Percentiles rank a stretch among this genome's conserved stretches.
phyloP scores from a whole-genome alignment of 805 yeast genomes.

The Teunomyces atbi region DNA sequence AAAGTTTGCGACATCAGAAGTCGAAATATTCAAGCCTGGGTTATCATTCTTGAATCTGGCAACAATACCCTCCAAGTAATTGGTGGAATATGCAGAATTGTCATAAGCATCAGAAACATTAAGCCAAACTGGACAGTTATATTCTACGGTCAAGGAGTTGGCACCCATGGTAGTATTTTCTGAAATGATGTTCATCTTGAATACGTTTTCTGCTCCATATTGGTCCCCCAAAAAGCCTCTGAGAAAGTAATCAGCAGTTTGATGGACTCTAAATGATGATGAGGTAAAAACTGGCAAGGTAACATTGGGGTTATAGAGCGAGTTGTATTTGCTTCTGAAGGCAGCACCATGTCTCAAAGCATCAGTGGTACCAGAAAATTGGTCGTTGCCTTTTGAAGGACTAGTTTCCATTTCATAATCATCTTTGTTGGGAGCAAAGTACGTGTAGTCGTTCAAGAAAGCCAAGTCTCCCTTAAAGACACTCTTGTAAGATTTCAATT shows the following conservation, averaged over 20 bases:
- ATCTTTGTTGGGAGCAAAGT: slow-evolving; percentile 38
- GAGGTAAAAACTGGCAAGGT: slow-evolving; percentile 53
- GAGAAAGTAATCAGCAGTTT: slow-evolving; percentile 55
- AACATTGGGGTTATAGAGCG: slow-evolving; percentile 36
- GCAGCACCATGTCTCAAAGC: slow-evolving; percentile 49
- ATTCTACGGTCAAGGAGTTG: slow-evolving; percentile 56
- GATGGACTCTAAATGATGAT: slow-evolving; percentile 53
- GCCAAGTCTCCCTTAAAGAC: slow-evolving; percentile 48
- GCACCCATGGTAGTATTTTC: slow-evolving; percentile 53
- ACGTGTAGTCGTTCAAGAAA: slow-evolving; percentile 55
- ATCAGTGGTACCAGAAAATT: slow-evolving; percentile 53
- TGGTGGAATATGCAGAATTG: slow-evolving; percentile 25
- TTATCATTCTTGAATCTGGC: slow-evolving; percentile 54
- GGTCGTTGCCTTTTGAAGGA: slow-evolving; percentile 39
- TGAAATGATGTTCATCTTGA: slow-evolving; percentile 40
- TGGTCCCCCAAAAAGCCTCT: slow-evolving; percentile 56
- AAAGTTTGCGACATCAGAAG: slow-evolving; percentile 50
- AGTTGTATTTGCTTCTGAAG: slow-evolving; percentile 48
- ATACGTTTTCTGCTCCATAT: slow-evolving; percentile 23
- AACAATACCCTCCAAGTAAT: slow-evolving; percentile 53
- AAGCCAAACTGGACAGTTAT: slow-evolving; percentile 31
- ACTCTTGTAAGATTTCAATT: slow-evolving; percentile 24
- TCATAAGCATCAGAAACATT: neutral
- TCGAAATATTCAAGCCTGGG: slow-evolving; percentile 51
- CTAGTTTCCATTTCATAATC: slow-evolving; percentile 52